Base-by-base conservation (phyloP, 1,284 basidiomycete genomes). In the Veloboletus limbatus region DNA sequence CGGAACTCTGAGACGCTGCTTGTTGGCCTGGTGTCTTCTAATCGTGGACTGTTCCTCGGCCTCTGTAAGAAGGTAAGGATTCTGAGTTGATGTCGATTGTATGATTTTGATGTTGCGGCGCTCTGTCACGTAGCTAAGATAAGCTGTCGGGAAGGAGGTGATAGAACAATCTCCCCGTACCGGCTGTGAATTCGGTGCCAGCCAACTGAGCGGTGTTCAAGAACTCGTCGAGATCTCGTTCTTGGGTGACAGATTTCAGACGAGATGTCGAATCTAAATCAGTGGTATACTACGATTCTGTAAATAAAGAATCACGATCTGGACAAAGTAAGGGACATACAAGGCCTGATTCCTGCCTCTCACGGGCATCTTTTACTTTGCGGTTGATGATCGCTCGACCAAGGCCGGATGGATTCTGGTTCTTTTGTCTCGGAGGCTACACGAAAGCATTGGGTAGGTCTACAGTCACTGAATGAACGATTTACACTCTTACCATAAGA, bases 181-280 rank as follows among this genome's bases (percentile, higher is more conserved):
- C 93, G 28, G 94, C 97, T n/a, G 93, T 94, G 63, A 99, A 99
- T 60, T 99, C 92, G 13, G 87, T 88, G 43, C 91, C 96, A 17
- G 97, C 97, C 41, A 99, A 74, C 54, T 92, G 88, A 4, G 97
- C 97, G 16, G 93, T 97, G 64, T 85, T 96, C 50, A 99, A 71
- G 67, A 99, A 99, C 67, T 96, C 94, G 58, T 98, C 96, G 22
- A 99, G 75, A 71, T 97, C 94, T 49, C 85, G 78, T 71, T 99
- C 94, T 68, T 99, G 96, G 0, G 97, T 99, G 31, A 99, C 85
- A 2, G 95, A 97, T 58, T 87, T 83, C 25, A 99, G 78, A 32
- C 84, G 85, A 48, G 81, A 80, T 9, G 78, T 74, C 13, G 75
- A 66, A 48, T 88, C 87, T 45, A 86, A 56, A 59, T 96, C 92